Evolutionary conservation across 495 filamentous ascomycete genomes (phyloP), one percentile per base, ranked within the genome.

Genomic region (Lophiostoma macrostomum): DNA sequence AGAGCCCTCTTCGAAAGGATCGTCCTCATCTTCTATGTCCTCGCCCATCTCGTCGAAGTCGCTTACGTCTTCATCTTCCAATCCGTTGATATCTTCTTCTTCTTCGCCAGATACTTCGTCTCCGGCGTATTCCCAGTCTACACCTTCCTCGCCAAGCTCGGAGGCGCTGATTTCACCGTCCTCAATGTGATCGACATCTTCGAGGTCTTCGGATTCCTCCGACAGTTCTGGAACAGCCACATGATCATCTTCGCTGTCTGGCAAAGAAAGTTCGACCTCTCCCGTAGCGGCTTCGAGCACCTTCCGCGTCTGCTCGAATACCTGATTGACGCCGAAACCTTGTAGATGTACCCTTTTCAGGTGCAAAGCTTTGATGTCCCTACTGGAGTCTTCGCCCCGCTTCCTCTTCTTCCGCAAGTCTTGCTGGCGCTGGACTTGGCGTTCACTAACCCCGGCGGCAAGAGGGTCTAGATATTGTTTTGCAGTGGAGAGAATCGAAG

Each of bases 281-380:
- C 73, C 63, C 40, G 73, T 76, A 20, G 74, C 70, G 3, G 76
- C 77, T 63, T 80, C 73, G 48, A 93, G 77, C 18, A 98, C 86
- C 65, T 86, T 81, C 57, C 78, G 83, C 4, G 89, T 88, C 70
- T 98, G 93, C 65, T 95, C 88, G 89, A 91, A 97, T 14, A 98
- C 82, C 71, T 97, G 93, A 37, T 82, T 81, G 19, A 86, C 81
- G 52, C 83, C 86, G 68, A 98, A 96, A 0, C 91, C 93, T 23
- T 95, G 84, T 24, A 87, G 74, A 67, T 97, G 84, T 18, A 98
- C 69, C 68, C 86, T 85, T 63, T 84, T 79, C 52, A 91, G 70
- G 55, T 85, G 86, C 52, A 91, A 65, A 16, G 80, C 67, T 14
- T 79, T 69, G 16, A 69, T 67, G 56, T 67, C 53, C 5, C 45